phyloP scores from a whole-genome alignment of 2,329 filamentous ascomycete species.

The Verticillium albo-atrum region DNA sequence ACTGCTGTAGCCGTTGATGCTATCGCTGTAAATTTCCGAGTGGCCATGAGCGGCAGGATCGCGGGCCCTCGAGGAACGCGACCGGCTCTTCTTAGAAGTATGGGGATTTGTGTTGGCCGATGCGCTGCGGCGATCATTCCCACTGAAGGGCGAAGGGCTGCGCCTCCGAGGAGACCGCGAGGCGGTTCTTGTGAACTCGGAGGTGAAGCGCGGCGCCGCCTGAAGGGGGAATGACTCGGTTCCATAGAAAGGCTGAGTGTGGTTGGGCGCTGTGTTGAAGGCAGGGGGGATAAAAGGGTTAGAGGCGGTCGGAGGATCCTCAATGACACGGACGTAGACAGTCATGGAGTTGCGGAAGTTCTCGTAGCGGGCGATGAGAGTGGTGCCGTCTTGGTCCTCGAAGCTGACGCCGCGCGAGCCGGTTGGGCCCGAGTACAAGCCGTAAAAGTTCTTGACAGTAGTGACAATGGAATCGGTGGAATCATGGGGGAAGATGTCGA shows the following conservation, averaged over 20 bases:
- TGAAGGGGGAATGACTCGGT: conserved; percentile 48
- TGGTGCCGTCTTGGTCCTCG: conserved; percentile 84
- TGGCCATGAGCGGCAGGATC: conserved; percentile 39
- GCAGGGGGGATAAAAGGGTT: conserved; percentile 46
- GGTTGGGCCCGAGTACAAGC: conserved; percentile 72
- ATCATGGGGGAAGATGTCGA: conserved; percentile 92
- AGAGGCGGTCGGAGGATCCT: conserved; percentile 43
- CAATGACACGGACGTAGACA: conserved; percentile 85
- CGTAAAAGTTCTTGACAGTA: conserved; percentile 98
- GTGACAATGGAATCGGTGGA: conserved; percentile 96
- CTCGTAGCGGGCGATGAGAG: conserved; percentile 91
- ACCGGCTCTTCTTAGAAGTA: conserved; percentile 59
- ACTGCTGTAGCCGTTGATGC: conserved; percentile 74
- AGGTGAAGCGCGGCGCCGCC: conserved; percentile 44
- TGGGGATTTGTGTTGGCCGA: conserved; percentile 56
- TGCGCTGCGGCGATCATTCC: conserved; percentile 69
- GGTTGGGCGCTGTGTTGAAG: conserved; percentile 44
- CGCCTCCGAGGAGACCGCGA: conserved; percentile 71
- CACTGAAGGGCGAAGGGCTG: conserved; percentile 69
- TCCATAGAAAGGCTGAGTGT: conserved; percentile 51
- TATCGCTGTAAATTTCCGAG: conserved; percentile 61
- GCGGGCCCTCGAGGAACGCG: conserved; percentile 66
- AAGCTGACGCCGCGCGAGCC: conserved; percentile 85
- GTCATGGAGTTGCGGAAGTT: conserved; percentile 92
- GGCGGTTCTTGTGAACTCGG: conserved; percentile 61